Evolutionary conservation across 179 eudicot genomes (phyloP).

Genomic region (Beta lomatogona): DNA sequence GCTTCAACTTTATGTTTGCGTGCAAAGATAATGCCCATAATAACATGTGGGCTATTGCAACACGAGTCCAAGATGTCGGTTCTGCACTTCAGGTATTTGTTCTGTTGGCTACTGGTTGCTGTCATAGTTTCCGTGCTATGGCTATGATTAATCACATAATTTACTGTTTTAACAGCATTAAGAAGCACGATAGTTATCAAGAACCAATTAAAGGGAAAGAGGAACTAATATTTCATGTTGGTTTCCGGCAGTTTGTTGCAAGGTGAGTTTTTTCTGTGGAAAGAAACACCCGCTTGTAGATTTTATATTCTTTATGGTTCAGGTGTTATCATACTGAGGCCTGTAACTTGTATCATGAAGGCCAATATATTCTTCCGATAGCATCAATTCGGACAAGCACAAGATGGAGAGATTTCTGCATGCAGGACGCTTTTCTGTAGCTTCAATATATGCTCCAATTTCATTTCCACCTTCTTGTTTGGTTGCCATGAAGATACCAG

Average conservation of each 20-base stretch:
- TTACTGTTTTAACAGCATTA: slow-evolving; percentile 49
- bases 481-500: slow-evolving; percentile 64
- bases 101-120: slow-evolving; percentile 3
- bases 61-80: slow-evolving; percentile 98
- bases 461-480: slow-evolving; percentile 82
- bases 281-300: neutral
- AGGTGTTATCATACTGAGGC: slow-evolving; percentile 15
- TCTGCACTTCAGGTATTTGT: slow-evolving; percentile 83
- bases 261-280: slow-evolving; percentile 43
- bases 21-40: slow-evolving; percentile 60
- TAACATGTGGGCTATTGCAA: slow-evolving; percentile 79
- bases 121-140: neutral
- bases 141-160: neutral
- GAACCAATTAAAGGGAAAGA: slow-evolving; percentile 93
- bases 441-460: slow-evolving; percentile 92
- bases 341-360: slow-evolving; percentile 43
- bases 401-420: slow-evolving; percentile 99
- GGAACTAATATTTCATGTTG: slow-evolving; percentile 87
- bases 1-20: slow-evolving; percentile 56
- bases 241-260: slow-evolving; percentile 84
- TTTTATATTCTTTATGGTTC: neutral
- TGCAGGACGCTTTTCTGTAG: slow-evolving; percentile 79
- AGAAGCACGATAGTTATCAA: slow-evolving; percentile 78
- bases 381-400: slow-evolving; percentile 73
- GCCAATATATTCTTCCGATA: slow-evolving; percentile 90